These are phyloP conservation scores for Ustilago xerochloae DNA, from an alignment of 1,284 basidiomycete species.

Conservation along the genomic window DNA sequence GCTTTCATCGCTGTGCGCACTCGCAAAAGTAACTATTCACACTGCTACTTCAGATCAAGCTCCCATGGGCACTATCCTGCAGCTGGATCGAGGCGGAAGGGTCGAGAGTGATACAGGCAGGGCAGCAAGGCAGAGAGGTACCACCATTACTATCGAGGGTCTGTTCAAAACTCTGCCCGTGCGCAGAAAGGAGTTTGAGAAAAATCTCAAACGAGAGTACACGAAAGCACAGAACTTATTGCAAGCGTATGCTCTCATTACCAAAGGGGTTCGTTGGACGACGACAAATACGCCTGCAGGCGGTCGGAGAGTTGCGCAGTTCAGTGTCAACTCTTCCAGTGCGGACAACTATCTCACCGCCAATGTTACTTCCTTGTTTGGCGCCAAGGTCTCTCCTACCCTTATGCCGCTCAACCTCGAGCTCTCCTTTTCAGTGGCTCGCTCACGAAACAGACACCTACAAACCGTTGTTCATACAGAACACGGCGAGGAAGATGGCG, in stretches of 20 bases:
- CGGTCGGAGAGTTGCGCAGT: slow-evolving; percentile 79
- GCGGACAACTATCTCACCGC: slow-evolving; percentile 72
- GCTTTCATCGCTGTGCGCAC: slow-evolving; percentile 87
- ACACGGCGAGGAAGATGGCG: background rate
- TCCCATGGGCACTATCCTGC: slow-evolving; percentile 63
- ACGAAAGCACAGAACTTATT: slow-evolving; percentile 83
- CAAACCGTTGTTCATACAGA: background rate
- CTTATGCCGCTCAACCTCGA: slow-evolving; percentile 78
- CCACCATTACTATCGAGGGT: slow-evolving; percentile 80
- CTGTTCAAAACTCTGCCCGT: slow-evolving; percentile 89
- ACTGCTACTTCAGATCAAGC: slow-evolving; percentile 60
- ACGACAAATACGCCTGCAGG: slow-evolving; percentile 80
- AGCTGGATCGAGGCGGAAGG: slow-evolving; percentile 49
- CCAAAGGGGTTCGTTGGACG: slow-evolving; percentile 76
- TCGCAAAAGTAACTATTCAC: slow-evolving; percentile 73
- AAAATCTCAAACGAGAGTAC: slow-evolving; percentile 90
- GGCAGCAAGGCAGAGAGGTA: slow-evolving; percentile 85
- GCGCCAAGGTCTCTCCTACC: slow-evolving; percentile 80
- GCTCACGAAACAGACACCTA: background rate
- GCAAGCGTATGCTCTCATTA: slow-evolving; percentile 87
- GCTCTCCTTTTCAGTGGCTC: slow-evolving; percentile 29
- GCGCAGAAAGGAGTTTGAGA: slow-evolving; percentile 88
- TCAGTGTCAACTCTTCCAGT: slow-evolving; percentile 78
- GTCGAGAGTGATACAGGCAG: slow-evolving; percentile 53
- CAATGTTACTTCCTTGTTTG: slow-evolving; percentile 84